Conservation (phyloP, 2,329 filamentous ascomycete species). For the Fusarium praegraminearum region DNA sequence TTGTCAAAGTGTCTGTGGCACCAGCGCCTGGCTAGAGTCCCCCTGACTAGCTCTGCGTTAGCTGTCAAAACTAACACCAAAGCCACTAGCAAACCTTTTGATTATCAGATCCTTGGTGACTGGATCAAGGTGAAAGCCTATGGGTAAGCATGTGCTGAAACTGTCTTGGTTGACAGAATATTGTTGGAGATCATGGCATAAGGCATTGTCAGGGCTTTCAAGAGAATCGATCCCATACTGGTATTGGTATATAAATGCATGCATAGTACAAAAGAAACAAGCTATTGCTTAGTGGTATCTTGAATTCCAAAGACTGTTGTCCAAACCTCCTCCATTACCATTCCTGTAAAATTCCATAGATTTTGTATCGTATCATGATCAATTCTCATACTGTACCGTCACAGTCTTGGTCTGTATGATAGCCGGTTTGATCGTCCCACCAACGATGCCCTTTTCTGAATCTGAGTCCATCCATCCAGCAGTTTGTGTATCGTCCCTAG, state of each 20-base stretch:
- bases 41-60: not conserved
- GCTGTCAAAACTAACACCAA: not conserved
- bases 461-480: slow-evolving; percentile 38
- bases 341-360: not conserved
- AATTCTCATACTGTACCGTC: slow-evolving; percentile 38
- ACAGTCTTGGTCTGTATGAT: slow-evolving; percentile 45
- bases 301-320: not conserved
- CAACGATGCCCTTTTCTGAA: slow-evolving; percentile 40
- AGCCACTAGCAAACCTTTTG: not conserved
- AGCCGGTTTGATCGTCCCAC: slow-evolving; percentile 17
- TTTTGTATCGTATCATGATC: not conserved
- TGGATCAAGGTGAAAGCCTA: not conserved
- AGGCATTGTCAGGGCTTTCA: not conserved
- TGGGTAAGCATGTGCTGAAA: not conserved
- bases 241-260: not conserved
- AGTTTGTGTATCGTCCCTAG: slow-evolving; percentile 27
- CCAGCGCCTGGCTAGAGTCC: not conserved
- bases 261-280: slow-evolving; percentile 3
- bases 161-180: not conserved
- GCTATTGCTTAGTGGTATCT: slow-evolving; percentile 20
- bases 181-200: not conserved
- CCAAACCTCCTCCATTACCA: slow-evolving; percentile 2
- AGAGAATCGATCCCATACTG: too few species aligned
- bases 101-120: not conserved
- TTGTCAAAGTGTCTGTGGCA: not conserved